Evolutionary conservation across 148 eudicot genomes (phyloP).

Genomic region (Tetragonia tetragonoides): DNA sequence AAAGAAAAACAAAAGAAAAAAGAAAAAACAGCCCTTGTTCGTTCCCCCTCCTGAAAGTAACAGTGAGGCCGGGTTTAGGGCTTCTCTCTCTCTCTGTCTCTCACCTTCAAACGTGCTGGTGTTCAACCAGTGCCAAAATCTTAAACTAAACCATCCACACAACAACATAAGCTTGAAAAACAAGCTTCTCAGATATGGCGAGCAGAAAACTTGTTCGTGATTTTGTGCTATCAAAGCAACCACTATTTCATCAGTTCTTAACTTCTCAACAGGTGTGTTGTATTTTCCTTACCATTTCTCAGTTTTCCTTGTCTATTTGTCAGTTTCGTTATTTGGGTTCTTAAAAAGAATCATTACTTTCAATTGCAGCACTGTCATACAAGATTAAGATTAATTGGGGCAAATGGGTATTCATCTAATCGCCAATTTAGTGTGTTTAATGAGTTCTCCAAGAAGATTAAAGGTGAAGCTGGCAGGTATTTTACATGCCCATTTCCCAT

Average conservation of each 20-base stretch:
- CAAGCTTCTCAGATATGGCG: slow-evolving; percentile 1
- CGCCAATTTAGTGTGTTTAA: slow-evolving; percentile 82
- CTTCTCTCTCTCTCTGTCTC: too few relatives aligned
- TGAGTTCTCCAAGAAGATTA: slow-evolving; percentile 77
- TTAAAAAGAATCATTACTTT: neutral
- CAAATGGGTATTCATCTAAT: slow-evolving; percentile 34
- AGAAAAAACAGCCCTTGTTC: too few relatives aligned
- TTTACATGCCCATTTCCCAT: neutral
- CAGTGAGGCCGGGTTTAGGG: too few relatives aligned
- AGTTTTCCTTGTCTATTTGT: neutral
- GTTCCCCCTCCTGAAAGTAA: too few relatives aligned
- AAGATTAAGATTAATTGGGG: slow-evolving; percentile 37
- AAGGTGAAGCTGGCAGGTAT: slow-evolving; percentile 73
- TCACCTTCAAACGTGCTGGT: too few relatives aligned
- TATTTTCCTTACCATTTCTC: neutral
- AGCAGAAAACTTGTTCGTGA: slow-evolving; percentile 31
- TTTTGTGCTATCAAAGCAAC: slow-evolving; percentile 21
- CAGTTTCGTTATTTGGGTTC: neutral
- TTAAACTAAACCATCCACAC: too few relatives aligned
- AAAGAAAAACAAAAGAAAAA: too few relatives aligned
- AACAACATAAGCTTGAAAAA: too few relatives aligned
- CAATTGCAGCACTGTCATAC: slow-evolving; percentile 24
- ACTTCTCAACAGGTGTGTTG: slow-evolving; percentile 16
- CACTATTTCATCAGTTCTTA: slow-evolving; percentile 4
- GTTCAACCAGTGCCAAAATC: too few relatives aligned